phyloP scores from a whole-genome alignment of 495 filamentous ascomycete species.

The Aspergillus cavernicola region DNA sequence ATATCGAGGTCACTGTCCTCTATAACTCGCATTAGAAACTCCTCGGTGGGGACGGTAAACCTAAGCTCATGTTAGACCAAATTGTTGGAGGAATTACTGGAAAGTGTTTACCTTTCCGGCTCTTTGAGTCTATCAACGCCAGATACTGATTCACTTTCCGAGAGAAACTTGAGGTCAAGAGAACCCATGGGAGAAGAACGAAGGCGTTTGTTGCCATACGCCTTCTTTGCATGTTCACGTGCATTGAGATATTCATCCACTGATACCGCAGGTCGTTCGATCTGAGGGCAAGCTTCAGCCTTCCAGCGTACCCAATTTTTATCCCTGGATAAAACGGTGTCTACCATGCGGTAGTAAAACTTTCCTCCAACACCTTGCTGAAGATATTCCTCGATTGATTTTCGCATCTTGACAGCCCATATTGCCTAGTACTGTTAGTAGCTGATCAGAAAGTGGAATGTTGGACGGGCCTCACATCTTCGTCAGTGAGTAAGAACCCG shows the following conservation, averaged over 20 bases:
- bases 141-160: slow-evolving; percentile 51
- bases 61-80: slow-evolving; percentile 25
- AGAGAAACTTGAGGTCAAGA: slow-evolving; percentile 72
- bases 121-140: slow-evolving; percentile 59
- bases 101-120: slow-evolving; percentile 46
- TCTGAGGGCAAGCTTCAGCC: slow-evolving; percentile 82
- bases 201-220: slow-evolving; percentile 62
- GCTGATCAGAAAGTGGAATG: slow-evolving; percentile 16
- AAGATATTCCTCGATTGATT: slow-evolving; percentile 72
- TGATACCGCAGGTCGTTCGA: slow-evolving; percentile 68
- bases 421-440: slow-evolving; percentile 46
- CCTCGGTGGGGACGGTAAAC: slow-evolving; percentile 48
- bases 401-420: slow-evolving; percentile 74
- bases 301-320: slow-evolving; percentile 99
- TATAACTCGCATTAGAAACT: slow-evolving; percentile 59
- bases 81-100: neutral
- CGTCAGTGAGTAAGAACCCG: slow-evolving; percentile 66
- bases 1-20: slow-evolving; percentile 74
- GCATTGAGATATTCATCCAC: slow-evolving; percentile 62
- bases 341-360: slow-evolving; percentile 93
- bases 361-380: slow-evolving; percentile 65
- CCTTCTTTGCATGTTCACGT: slow-evolving; percentile 57
- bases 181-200: slow-evolving; percentile 65
- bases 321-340: slow-evolving; percentile 89
- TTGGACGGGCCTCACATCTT: slow-evolving; percentile 59